Conservation (phyloP, 1,284 basidiomycete genomes). For the Moesziomyces sp. region DNA sequence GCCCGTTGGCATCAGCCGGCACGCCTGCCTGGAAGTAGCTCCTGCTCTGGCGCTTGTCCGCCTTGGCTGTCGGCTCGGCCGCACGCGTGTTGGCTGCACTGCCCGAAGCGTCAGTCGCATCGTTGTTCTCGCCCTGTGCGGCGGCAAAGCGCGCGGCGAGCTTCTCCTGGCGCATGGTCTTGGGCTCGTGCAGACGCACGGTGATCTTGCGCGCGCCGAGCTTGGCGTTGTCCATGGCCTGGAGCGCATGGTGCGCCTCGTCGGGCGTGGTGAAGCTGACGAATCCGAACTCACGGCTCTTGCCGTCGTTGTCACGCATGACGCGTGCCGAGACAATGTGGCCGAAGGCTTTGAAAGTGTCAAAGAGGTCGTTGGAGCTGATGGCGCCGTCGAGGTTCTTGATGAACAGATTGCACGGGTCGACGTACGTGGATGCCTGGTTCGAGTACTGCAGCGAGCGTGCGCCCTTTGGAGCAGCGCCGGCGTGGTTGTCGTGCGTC, state of each 20-base stretch:
- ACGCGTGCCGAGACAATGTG: conserved; percentile 79
- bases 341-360: conserved; percentile 58
- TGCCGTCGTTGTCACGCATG: conserved; percentile 86
- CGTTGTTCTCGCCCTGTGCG: conserved; percentile 13
- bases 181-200: conserved; percentile 88
- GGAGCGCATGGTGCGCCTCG: conserved; percentile 77
- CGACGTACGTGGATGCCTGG: conserved; percentile 56
- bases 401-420: conserved; percentile 64
- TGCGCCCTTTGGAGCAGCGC: conserved; percentile 14
- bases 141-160: conserved; percentile 77
- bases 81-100: neutral
- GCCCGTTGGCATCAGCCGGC: conserved; percentile 33
- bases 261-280: conserved; percentile 75
- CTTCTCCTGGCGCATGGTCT: conserved; percentile 86
- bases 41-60: conserved; percentile 44
- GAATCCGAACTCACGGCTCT: conserved; percentile 93
- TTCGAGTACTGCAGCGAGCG: conserved; percentile 53
- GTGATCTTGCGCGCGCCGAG: conserved; percentile 77
- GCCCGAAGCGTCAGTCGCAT: neutral
- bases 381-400: conserved; percentile 58
- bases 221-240: conserved; percentile 73
- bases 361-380: conserved; percentile 50
- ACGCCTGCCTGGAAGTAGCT: conserved; percentile 56
- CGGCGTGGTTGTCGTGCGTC: conserved; percentile 1
- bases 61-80: conserved; percentile 17